Conservation (phyloP, 495 filamentous ascomycete species). For the Lophium mytilinum region DNA sequence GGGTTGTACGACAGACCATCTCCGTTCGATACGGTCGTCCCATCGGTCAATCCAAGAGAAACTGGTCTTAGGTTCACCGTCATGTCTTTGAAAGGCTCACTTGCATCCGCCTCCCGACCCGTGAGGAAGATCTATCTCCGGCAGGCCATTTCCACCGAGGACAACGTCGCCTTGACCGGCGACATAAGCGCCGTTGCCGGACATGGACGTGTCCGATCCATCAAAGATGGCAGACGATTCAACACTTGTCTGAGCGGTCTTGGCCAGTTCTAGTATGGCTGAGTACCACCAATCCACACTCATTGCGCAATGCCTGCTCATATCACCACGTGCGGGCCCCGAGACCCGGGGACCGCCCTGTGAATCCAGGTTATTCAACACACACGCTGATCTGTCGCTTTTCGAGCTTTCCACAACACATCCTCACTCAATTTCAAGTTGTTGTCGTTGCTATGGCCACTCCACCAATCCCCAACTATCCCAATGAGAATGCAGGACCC, state of each 20-base stretch:
- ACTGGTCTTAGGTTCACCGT: constrained; percentile 17
- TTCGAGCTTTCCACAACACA: neutral
- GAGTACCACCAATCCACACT: constrained; percentile 29
- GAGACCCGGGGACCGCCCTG: neutral
- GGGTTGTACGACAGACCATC: constrained; percentile 14
- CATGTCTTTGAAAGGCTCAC: constrained; percentile 48
- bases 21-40: constrained; percentile 2
- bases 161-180: constrained; percentile 30
- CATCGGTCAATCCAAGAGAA: neutral
- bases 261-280: constrained; percentile 58
- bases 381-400: neutral
- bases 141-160: constrained; percentile 16
- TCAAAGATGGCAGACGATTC: constrained; percentile 57
- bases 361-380: neutral
- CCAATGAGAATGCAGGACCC: constrained; percentile 8
- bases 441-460: neutral
- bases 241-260: constrained; percentile 39
- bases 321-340: constrained; percentile 11
- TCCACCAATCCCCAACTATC: neutral
- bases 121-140: constrained; percentile 29
- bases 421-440: neutral
- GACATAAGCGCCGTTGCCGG: constrained; percentile 50
- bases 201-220: constrained; percentile 50
- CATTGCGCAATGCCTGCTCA: constrained; percentile 29
- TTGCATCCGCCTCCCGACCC: constrained; percentile 58